Conservation (phyloP, 2,329 filamentous ascomycete species). For the Venturia oleaginea region DNA sequence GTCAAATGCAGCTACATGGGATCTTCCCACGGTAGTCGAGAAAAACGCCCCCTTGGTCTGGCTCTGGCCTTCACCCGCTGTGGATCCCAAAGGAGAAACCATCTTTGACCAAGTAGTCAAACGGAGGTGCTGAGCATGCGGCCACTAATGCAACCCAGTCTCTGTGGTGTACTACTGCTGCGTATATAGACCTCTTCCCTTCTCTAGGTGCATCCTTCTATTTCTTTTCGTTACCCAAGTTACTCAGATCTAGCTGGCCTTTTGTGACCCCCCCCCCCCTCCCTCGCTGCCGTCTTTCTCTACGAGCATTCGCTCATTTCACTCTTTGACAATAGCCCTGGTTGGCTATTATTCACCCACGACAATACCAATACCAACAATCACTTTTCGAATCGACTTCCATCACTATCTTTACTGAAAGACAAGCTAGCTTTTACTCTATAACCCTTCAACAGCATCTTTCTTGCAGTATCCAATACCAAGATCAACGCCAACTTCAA, state of each 20-base stretch:
- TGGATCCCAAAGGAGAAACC: neutral
- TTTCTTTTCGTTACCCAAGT: neutral
- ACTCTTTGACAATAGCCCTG: constrained; percentile 28
- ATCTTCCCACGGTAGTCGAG: neutral
- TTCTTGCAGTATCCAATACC: neutral
- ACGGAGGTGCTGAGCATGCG: neutral
- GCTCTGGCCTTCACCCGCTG: neutral
- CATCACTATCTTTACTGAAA: neutral
- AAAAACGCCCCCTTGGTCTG: neutral
- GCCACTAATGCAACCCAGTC: constrained; percentile 1
- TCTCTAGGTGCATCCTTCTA: neutral
- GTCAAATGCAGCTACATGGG: neutral
- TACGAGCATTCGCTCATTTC: constrained; percentile 35
- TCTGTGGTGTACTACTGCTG: neutral
- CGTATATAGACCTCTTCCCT: constrained; percentile 3
- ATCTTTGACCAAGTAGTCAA: constrained; percentile 1
- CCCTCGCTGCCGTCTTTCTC: constrained; percentile 19
- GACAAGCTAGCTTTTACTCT: neutral
- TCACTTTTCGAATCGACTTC: constrained; percentile 4
- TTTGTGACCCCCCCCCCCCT: neutral
- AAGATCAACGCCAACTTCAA: constrained; percentile 15
- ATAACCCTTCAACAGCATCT: neutral
- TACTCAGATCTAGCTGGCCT: neutral
- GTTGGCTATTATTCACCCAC: constrained; percentile 22
- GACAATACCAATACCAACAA: constrained; percentile 24